phyloP scores from a whole-genome alignment of 1,284 basidiomycete genomes.

The Microbotryum silenes-acaulis region DNA sequence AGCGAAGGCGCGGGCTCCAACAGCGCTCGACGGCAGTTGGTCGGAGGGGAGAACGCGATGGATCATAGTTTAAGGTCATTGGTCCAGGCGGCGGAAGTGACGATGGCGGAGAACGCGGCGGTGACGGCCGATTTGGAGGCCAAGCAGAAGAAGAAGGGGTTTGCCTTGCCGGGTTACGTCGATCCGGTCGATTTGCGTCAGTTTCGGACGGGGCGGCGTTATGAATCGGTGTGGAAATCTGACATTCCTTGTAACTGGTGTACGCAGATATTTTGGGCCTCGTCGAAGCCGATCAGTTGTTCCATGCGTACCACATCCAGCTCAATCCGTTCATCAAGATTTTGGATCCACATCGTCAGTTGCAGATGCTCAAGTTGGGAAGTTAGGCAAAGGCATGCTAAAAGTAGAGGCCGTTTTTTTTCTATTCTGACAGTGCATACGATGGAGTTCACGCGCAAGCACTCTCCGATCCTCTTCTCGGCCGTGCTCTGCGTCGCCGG shows the following conservation, averaged over 20 bases:
- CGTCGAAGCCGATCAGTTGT: slow-evolving; percentile 11
- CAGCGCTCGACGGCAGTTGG: neutral
- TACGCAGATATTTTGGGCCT: slow-evolving; percentile 13
- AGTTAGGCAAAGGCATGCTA: neutral
- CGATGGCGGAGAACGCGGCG: neutral
- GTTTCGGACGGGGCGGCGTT: neutral
- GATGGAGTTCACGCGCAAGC: slow-evolving; percentile 60
- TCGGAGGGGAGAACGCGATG: neutral
- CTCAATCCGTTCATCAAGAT: slow-evolving; percentile 77
- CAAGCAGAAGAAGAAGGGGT: neutral
- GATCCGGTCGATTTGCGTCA: slow-evolving; percentile 4
- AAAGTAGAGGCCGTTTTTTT: neutral
- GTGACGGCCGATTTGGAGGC: too few species aligned
- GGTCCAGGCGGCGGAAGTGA: slow-evolving; percentile 1
- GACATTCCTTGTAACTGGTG: neutral
- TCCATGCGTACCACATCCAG: slow-evolving; percentile 54
- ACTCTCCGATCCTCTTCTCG: slow-evolving; percentile 69
- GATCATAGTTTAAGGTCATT: neutral
- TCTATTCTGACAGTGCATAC: slow-evolving; percentile 50
- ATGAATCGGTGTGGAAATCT: neutral
- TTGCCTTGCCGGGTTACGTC: neutral
- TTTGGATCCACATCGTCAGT: slow-evolving; percentile 56
- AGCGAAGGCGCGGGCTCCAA: neutral
- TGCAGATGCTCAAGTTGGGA: neutral
- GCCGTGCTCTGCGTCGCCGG: slow-evolving; percentile 70